phyloP scores from a whole-genome alignment of 1,139 yeast genomes.

The Hanseniaspora gamundiae region DNA sequence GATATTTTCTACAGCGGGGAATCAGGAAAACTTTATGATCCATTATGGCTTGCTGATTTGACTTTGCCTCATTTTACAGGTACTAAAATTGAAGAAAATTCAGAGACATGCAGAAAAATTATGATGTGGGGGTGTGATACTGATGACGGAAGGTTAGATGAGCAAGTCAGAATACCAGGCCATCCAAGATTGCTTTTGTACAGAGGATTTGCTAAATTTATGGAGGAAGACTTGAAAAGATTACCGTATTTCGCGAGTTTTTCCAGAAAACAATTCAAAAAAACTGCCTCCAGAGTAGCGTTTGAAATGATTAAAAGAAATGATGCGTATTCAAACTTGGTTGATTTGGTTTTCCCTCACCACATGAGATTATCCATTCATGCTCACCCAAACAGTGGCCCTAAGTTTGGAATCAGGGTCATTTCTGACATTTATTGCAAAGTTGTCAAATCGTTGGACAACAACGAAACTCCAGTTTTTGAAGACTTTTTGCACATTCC shows the following conservation, averaged over 20 bases:
- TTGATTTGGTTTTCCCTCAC: constrained; percentile 46
- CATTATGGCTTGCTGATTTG: constrained; percentile 20
- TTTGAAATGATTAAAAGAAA: constrained; percentile 54
- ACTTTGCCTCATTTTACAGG: constrained; percentile 27
- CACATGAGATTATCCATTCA: constrained; percentile 49
- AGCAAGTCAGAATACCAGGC: constrained; percentile 24
- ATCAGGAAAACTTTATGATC: constrained; percentile 18
- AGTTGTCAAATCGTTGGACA: constrained; percentile 27
- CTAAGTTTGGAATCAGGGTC: constrained; percentile 44
- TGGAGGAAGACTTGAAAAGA: constrained; percentile 42
- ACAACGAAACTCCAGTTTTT: constrained; percentile 28
- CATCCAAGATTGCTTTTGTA: constrained; percentile 42
- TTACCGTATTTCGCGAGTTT: constrained; percentile 29
- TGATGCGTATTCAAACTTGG: constrained; percentile 53
- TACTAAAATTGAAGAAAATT: constrained; percentile 24
- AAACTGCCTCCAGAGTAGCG: constrained; percentile 40
- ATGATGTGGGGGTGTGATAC: constrained; percentile 32
- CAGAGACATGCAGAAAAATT: constrained; percentile 28
- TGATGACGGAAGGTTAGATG: constrained; percentile 28
- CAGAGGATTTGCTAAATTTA: constrained; percentile 47
- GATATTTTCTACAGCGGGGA: constrained; percentile 26
- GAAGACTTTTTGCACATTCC: constrained; percentile 48
- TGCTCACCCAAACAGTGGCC: constrained; percentile 46
- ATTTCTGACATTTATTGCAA: constrained; percentile 35
- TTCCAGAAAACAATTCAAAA: constrained; percentile 40